A percentile compares a stretch with the other conserved stretches of the same genome.
phyloP scores from a whole-genome alignment of 176 grass and related monocot genomes.

The Neostapfia colusana region DNA sequence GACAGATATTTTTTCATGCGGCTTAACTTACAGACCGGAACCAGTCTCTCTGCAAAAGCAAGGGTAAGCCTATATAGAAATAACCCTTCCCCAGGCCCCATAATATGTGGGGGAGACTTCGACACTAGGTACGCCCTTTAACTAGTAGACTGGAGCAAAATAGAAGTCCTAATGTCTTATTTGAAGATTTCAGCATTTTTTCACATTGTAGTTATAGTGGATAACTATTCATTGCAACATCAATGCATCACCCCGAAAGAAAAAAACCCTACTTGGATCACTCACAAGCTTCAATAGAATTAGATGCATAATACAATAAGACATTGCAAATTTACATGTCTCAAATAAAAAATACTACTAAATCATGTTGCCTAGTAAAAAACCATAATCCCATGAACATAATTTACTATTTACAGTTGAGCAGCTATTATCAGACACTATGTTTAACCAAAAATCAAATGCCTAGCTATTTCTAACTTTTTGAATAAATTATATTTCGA shows the following conservation, averaged over 20 bases:
- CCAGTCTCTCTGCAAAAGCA: no score
- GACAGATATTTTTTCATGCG: neutral
- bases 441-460: neutral
- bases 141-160: no score
- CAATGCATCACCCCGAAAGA: neutral
- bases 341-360: neutral
- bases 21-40: neutral
- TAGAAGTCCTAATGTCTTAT: neutral
- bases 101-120: no score
- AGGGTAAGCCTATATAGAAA: no score
- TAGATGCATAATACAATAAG: neutral
- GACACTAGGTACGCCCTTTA: no score
- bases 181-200: neutral
- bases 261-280: neutral
- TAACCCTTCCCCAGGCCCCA: no score
- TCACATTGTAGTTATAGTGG: neutral
- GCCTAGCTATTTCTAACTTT: neutral
- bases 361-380: conserved; percentile 6
- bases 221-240: neutral
- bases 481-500: neutral
- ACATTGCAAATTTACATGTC: neutral
- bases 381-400: neutral
- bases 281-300: no score
- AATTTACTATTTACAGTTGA: conserved; percentile 29
- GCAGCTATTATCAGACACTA: neutral